phyloP scores from a whole-genome alignment of 192 early-diverging fungal species.

The Polychytrium aggregatum region DNA sequence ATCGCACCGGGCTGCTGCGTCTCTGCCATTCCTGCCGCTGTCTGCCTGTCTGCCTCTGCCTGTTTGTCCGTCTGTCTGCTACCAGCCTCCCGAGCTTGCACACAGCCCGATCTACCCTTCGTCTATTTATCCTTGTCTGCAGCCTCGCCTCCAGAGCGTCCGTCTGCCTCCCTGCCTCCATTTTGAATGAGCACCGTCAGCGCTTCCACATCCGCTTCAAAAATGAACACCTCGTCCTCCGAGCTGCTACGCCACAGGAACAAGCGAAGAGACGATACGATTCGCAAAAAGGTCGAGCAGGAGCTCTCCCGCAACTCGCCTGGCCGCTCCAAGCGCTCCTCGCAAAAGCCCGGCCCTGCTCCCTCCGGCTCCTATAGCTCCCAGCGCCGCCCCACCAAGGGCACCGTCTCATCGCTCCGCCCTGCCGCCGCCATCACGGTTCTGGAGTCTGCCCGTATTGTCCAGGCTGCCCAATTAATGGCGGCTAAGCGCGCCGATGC shows the following conservation, averaged over 20 bases:
- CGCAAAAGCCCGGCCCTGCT: conserved; percentile 2
- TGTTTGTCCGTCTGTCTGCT: too few species aligned
- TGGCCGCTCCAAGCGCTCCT: conserved; percentile 3
- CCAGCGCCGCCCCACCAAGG: conserved; percentile 30
- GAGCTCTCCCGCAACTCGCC: conserved; percentile 23
- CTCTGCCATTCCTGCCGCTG: too few species aligned
- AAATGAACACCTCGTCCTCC: too few species aligned
- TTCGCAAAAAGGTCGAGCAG: conserved; percentile 34
- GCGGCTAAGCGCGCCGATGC: conserved; percentile 92
- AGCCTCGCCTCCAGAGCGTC: too few species aligned
- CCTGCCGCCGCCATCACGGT: conserved; percentile 76
- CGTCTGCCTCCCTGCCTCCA: too few species aligned
- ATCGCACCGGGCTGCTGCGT: too few species aligned
- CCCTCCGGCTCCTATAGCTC: background rate
- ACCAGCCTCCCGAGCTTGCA: too few species aligned
- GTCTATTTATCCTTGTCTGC: too few species aligned
- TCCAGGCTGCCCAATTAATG: conserved; percentile 55
- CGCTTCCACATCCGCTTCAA: too few species aligned
- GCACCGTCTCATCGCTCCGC: conserved; percentile 83
- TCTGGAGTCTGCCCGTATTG: conserved; percentile 32
- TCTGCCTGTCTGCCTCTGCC: too few species aligned
- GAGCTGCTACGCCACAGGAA: conserved; percentile 21
- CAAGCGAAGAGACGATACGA: conserved; percentile 30
- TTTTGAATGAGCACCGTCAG: too few species aligned
- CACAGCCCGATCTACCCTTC: too few species aligned